These are phyloP conservation scores for Leishmania guyanensis DNA, from an alignment of 208 protist genomes.

Conservation along the genomic window DNA sequence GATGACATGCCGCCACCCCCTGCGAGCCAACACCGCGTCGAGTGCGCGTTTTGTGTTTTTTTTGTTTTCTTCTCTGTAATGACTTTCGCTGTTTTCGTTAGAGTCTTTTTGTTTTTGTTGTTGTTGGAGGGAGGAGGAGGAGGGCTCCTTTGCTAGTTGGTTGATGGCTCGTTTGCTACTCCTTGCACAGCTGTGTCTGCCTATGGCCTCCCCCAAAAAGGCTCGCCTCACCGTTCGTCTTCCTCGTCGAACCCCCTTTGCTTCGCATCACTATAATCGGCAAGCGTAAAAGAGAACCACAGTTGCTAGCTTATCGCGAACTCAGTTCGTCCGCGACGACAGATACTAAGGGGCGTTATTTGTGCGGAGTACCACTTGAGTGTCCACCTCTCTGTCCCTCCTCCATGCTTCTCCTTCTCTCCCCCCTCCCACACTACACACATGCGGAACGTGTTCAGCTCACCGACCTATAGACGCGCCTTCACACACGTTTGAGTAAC, in stretches of 20 bases:
- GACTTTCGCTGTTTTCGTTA: neutral
- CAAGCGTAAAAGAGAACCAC: neutral
- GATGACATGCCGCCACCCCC: neutral
- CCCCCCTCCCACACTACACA: neutral
- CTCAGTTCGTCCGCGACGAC: neutral
- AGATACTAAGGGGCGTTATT: neutral
- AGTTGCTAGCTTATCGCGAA: neutral
- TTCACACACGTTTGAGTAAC: neutral
- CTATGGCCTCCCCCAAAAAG: neutral
- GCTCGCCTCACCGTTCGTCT: neutral
- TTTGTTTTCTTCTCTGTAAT: neutral
- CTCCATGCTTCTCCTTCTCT: neutral
- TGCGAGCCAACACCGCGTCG: neutral
- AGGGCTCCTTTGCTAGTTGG: no score
- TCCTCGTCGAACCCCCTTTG: neutral
- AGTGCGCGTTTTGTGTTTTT: neutral
- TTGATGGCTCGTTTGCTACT: neutral
- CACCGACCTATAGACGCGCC: neutral
- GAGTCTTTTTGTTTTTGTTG: slow-evolving; percentile 1
- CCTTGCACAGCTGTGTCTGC: neutral
- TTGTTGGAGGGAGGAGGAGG: neutral
- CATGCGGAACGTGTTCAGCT: neutral
- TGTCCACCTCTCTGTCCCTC: neutral
- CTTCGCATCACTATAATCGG: neutral
- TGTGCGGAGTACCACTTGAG: neutral